Evolutionary conservation across 1,284 basidiomycete genomes (phyloP), one percentile per base, ranked within the genome.

Genomic region (Boletus hoseneyae): DNA sequence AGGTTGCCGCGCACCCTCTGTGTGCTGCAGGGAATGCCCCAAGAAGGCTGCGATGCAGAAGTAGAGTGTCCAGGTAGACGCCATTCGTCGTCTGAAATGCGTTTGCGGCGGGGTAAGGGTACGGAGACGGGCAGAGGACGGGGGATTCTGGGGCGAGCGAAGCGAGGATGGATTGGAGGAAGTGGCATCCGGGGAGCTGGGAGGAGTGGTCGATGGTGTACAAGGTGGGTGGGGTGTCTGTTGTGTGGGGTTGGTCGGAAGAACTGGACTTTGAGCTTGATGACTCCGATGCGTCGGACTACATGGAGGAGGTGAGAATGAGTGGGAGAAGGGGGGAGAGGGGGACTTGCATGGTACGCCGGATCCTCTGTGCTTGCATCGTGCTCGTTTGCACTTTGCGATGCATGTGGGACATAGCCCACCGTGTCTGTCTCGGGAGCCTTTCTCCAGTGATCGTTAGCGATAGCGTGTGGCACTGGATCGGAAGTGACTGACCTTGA

Each of bases 11-110:
- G 69, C 86, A 88, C 25, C 76, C 74, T 50, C 57, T 66, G 69
- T 88, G 85, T 8, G 71, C 80, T 44, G 70, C 69, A 25, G 85
- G 86, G 59, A 71, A 81, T 9, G 81, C 76, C 54, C 67, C 70
- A 53, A 83, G 72, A 35, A 83, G 77, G 63, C 83, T 79, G 61
- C 86, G 83, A 68, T 88, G 86, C 2, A 80, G 80, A 67, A 87
- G 85, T 57, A 88, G 82, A 45, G 77, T 73, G 59, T 88, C 86
- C 66, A 88, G 77, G 62, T 87, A 88, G 52, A 78, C 84, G 57
- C 84, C 85, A 69, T 75, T 74, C 47, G 83, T 83, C 47, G 82
- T 86, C 58, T 78, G 77, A 56, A 81, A 65, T 57, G 78, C 78
- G 45, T 71, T 69, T 52, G 75, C 73, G 42, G 81, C 71, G 55